These are phyloP conservation scores for Bombardia bombarda DNA, from an alignment of 495 filamentous ascomycete genomes.

Conservation along the genomic window DNA sequence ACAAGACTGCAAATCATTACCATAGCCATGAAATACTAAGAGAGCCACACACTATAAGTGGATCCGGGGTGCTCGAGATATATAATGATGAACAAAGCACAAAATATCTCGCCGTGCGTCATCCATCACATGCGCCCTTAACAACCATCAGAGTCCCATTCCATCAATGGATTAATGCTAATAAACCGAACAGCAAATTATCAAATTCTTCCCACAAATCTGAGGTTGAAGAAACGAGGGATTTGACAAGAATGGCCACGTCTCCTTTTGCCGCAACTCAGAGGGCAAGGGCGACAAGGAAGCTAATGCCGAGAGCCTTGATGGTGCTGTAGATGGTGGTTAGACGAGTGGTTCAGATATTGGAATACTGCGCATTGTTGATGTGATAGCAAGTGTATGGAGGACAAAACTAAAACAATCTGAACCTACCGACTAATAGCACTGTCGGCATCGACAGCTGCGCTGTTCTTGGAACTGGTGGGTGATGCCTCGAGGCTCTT, in stretches of 20 bases:
- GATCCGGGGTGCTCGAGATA: no score
- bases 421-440: not conserved
- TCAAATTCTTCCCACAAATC: not conserved
- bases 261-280: not conserved
- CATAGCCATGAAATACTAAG: no score
- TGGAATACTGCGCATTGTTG: not conserved
- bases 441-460: not conserved
- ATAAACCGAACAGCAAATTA: not conserved
- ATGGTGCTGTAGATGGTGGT: not conserved
- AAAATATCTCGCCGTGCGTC: not conserved
- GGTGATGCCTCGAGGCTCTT: not conserved
- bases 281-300: slow-evolving; percentile 2
- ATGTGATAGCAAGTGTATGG: not conserved
- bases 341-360: not conserved
- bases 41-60: no score
- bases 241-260: not conserved
- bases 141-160: not conserved
- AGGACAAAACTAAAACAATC: not conserved
- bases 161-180: not conserved
- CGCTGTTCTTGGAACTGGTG: slow-evolving; percentile 3
- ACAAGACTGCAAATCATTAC: no score
- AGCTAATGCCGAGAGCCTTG: not conserved
- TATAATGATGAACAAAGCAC: not conserved
- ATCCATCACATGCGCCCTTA: not conserved
- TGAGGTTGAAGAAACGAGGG: not conserved